Percentiles rank a stretch among this genome's conserved stretches.
These are phyloP conservation scores for Penicillium verhagenii DNA, from an alignment of 495 filamentous ascomycete genomes.

Conservation along the genomic window DNA sequence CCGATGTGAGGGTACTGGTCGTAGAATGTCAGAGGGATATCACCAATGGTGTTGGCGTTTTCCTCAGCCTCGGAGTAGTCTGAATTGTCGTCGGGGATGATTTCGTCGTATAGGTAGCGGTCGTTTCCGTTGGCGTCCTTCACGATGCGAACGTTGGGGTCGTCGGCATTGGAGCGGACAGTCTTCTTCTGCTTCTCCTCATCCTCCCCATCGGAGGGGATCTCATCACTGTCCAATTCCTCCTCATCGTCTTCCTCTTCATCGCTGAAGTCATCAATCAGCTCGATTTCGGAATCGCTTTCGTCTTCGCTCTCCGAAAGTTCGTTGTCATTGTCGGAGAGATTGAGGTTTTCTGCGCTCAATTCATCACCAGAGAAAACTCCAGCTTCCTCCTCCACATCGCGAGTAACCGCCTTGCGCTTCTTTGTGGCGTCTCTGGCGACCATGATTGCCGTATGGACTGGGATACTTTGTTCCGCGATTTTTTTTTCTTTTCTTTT, in stretches of 20 bases:
- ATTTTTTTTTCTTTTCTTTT: constrained; percentile 41
- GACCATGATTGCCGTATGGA: constrained; percentile 31
- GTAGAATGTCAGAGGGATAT: constrained; percentile 93
- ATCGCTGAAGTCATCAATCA: constrained; percentile 46
- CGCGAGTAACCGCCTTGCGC: constrained; percentile 57
- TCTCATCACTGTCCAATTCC: constrained; percentile 51
- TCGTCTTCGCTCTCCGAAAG: constrained; percentile 41
- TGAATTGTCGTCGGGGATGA: constrained; percentile 93
- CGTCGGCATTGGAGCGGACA: constrained; percentile 18
- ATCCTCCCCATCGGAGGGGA: constrained; percentile 47
- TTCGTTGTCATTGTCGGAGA: constrained; percentile 59
- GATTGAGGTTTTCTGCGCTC: constrained; percentile 58
- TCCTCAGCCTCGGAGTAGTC: constrained; percentile 85
- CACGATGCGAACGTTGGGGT: constrained; percentile 47
- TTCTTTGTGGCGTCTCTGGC: constrained; percentile 48
- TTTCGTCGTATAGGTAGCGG: constrained; percentile 79
- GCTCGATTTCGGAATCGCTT: constrained; percentile 46
- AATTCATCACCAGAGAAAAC: constrained; percentile 66
- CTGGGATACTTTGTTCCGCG: constrained; percentile 17
- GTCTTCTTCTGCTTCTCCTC: constrained; percentile 19
- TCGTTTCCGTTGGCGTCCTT: constrained; percentile 72
- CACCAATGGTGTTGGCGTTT: constrained; percentile 84
- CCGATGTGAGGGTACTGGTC: constrained; percentile 97
- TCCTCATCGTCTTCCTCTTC: constrained; percentile 44
- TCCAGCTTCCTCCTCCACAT: constrained; percentile 51